phyloP scores from a whole-genome alignment of 2,329 filamentous ascomycete species.

The Fusarium scirpi region DNA sequence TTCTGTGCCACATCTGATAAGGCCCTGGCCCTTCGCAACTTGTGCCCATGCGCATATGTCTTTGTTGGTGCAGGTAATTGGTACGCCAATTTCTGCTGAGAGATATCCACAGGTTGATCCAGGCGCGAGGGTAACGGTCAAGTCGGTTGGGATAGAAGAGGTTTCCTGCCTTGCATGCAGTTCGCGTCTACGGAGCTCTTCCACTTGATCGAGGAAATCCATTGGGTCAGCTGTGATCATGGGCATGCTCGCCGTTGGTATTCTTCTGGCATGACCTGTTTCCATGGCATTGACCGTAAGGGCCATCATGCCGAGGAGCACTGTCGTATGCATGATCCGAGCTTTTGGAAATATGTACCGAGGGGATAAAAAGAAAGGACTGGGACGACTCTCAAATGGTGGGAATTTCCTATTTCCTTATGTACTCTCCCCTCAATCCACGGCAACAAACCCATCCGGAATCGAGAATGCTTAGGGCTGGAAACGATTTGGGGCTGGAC shows the following conservation, averaged over 20 bases:
- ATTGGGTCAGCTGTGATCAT: background rate
- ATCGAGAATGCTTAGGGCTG: background rate
- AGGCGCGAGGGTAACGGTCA: background rate
- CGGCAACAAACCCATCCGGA: background rate
- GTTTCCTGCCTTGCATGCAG: background rate
- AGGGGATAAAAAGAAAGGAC: accelerated
- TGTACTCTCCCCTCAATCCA: background rate
- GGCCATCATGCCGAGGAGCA: background rate
- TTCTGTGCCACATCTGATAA: background rate
- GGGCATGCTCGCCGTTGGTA: background rate
- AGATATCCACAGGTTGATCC: background rate
- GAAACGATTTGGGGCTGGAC: background rate
- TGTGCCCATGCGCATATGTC: background rate
- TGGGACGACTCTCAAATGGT: accelerated
- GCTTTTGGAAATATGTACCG: accelerated
- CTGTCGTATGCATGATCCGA: background rate
- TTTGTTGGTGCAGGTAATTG: background rate
- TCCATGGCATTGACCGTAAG: background rate
- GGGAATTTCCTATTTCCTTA: background rate
- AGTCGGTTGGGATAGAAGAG: background rate
- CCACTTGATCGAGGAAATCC: background rate
- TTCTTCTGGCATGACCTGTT: background rate
- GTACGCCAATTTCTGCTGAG: background rate
- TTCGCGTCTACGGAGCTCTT: background rate
- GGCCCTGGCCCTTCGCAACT: background rate